Conservation (phyloP, 2,329 filamentous ascomycete species). For the Microdochium paspali region DNA sequence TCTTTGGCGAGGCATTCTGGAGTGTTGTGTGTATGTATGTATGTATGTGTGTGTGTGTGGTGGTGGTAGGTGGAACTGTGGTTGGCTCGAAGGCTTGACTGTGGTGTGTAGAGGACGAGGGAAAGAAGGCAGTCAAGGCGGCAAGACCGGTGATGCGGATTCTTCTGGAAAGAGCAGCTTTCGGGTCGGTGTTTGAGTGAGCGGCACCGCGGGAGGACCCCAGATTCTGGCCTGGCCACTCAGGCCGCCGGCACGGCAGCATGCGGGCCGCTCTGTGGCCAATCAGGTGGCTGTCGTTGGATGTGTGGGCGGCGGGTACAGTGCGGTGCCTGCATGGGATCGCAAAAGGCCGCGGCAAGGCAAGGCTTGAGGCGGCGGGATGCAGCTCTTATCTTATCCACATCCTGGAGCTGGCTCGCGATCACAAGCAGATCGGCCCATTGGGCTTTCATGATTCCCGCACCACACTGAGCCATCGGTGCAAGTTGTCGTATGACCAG, state of each 20-base stretch:
- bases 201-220: too few relatives aligned
- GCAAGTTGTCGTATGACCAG: too few relatives aligned
- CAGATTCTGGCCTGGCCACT: not conserved
- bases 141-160: not conserved
- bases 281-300: not conserved
- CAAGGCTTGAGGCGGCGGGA: not conserved
- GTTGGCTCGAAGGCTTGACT: not conserved
- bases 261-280: not conserved
- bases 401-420: not conserved
- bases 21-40: conserved; percentile 5
- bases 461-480: too few relatives aligned
- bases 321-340: too few relatives aligned
- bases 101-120: not conserved
- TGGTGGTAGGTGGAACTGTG: not conserved
- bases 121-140: not conserved
- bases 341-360: too few relatives aligned
- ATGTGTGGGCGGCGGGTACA: too few relatives aligned
- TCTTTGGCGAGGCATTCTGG: conserved; percentile 69
- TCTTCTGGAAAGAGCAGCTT: conserved; percentile 1
- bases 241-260: not conserved
- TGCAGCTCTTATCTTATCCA: not conserved
- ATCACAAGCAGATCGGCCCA: too few relatives aligned
- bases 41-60: not conserved
- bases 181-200: too few relatives aligned
- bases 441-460: too few relatives aligned